A percentile compares a stretch with the other conserved stretches of the same genome.
Evolutionary conservation across 2,329 filamentous ascomycete genomes (phyloP).

Genomic region (Trichoderma oligosporum): DNA sequence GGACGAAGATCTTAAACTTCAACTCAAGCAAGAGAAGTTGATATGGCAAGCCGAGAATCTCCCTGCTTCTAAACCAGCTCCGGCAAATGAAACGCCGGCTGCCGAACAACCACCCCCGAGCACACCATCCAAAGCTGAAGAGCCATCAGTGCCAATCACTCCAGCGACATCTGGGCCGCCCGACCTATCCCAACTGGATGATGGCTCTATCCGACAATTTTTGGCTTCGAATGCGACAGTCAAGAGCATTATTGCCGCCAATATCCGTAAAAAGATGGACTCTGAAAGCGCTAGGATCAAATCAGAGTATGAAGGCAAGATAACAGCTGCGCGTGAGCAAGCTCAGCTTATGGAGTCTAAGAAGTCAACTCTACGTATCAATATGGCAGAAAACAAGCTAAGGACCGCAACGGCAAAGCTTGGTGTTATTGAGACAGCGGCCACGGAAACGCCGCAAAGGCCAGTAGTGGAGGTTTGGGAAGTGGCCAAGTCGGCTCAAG

Average conservation of each 20-base stretch:
- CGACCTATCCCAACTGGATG: conserved; percentile 49
- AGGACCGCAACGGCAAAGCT: conserved; percentile 66
- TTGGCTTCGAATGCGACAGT: conserved; percentile 54
- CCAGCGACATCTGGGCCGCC: conserved; percentile 36
- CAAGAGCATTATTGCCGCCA: conserved; percentile 55
- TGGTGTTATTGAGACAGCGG: conserved; percentile 74
- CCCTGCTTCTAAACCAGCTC: conserved; percentile 24
- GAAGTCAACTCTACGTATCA: conserved; percentile 69
- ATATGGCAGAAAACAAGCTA: conserved; percentile 70
- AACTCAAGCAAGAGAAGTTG: conserved; percentile 60
- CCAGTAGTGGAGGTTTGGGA: conserved; percentile 86
- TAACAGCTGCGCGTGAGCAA: conserved; percentile 54
- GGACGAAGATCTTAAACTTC: conserved; percentile 50
- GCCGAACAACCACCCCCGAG: conserved; percentile 28
- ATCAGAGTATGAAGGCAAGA: conserved; percentile 53
- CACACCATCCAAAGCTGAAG: conserved; percentile 41
- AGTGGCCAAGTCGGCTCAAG: conserved; percentile 58
- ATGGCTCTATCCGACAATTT: conserved; percentile 55
- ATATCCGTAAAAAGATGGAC: conserved; percentile 68
- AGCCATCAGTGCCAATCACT: conserved; percentile 30
- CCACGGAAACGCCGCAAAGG: conserved; percentile 77
- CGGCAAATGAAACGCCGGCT: conserved; percentile 26
- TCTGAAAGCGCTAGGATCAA: conserved; percentile 59
- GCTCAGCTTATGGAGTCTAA: conserved; percentile 71
- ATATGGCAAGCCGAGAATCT: conserved; percentile 56